These are phyloP conservation scores for Hippophae rhamnoides DNA, from an alignment of 306 rosid genomes.

Conservation along the genomic window DNA sequence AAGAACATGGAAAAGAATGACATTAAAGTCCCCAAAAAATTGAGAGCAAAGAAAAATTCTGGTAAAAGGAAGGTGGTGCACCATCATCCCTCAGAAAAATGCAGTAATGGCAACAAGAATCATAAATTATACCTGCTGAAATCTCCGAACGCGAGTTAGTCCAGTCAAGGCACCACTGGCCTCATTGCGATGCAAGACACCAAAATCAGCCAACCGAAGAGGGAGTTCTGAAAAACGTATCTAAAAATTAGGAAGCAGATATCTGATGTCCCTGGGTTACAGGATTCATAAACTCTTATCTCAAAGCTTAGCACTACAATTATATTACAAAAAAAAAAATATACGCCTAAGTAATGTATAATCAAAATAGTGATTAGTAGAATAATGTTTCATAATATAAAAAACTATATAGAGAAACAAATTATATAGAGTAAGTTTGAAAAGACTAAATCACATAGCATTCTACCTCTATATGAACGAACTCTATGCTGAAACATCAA, in stretches of 20 bases:
- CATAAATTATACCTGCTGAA: slow-evolving; percentile 67
- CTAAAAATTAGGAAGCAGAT: not conserved
- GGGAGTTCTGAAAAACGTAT: slow-evolving; percentile 68
- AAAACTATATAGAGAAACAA: not conserved
- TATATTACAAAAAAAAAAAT: too few relatives aligned
- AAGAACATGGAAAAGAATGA: not conserved
- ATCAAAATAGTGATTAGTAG: too few relatives aligned
- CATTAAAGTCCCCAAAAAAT: too few relatives aligned
- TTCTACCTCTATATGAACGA: slow-evolving; percentile 84
- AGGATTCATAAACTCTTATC: too few relatives aligned
- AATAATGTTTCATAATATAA: too few relatives aligned
- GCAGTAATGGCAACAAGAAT: not conserved
- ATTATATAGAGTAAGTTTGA: not conserved
- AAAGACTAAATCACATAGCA: slow-evolving; percentile 4
- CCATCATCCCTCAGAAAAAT: not conserved
- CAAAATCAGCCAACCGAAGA: slow-evolving; percentile 92
- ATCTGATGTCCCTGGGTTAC: too few relatives aligned
- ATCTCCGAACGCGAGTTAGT: slow-evolving; percentile 88
- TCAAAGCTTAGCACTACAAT: too few relatives aligned
- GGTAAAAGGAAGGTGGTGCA: too few relatives aligned
- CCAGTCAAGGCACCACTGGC: slow-evolving; percentile 99
- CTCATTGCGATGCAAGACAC: slow-evolving; percentile 95
- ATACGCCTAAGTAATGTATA: too few relatives aligned
- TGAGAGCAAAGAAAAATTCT: too few relatives aligned
- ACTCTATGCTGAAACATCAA: slow-evolving; percentile 90